These are phyloP conservation scores for Apophysomyces variabilis DNA, from an alignment of 371 early-diverging fungal species.

Conservation along the genomic window DNA sequence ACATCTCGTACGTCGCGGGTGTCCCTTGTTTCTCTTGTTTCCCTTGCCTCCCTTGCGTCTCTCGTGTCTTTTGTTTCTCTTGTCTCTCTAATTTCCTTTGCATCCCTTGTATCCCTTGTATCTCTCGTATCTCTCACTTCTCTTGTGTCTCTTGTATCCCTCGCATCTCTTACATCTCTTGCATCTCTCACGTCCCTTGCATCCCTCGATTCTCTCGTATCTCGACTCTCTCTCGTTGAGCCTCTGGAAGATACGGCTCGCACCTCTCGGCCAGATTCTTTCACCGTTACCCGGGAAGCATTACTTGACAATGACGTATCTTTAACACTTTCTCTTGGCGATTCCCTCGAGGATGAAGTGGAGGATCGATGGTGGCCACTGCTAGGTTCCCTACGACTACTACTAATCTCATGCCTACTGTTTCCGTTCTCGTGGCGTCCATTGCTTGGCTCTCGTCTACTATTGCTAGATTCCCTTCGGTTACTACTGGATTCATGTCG, in stretches of 20 bases:
- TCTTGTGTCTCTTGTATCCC: background rate
- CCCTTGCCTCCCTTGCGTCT: background rate
- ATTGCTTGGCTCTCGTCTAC: background rate
- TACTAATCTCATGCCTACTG: conserved; percentile 9
- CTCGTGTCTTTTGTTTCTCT: conserved; percentile 2
- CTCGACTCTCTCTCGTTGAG: background rate
- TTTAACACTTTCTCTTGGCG: conserved; percentile 4
- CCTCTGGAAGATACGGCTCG: conserved; percentile 1
- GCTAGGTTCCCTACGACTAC: conserved; percentile 3
- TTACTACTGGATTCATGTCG: conserved; percentile 20
- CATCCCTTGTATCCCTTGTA: conserved; percentile 1
- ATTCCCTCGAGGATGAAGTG: background rate
- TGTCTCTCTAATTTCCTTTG: conserved; percentile 2
- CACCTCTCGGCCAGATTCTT: conserved; percentile 2
- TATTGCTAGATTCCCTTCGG: conserved; percentile 10
- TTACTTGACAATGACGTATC: background rate
- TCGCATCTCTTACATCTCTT: background rate
- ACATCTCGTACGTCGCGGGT: background rate
- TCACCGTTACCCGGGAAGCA: background rate
- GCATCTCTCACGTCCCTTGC: background rate
- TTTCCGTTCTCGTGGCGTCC: conserved; percentile 7
- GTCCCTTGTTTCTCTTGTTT: background rate
- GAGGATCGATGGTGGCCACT: background rate
- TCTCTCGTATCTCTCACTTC: conserved; percentile 3
- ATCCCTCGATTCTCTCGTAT: background rate